Evolutionary conservation across 441 rosid genomes (phyloP).

Genomic region (Sinapis alba): DNA sequence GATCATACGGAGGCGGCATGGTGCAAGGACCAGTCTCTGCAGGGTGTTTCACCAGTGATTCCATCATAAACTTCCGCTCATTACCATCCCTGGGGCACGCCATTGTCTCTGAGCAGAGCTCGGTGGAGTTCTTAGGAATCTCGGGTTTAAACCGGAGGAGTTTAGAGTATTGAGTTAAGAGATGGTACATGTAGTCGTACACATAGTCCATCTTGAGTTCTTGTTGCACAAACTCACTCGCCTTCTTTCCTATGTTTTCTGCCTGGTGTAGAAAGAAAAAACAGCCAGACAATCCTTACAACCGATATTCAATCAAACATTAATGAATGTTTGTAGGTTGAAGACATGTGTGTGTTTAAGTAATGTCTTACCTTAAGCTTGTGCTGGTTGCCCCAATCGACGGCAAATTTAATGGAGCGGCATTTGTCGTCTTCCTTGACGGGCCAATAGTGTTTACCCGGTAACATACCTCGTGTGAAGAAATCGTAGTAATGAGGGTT

Average conservation of each 20-base stretch:
- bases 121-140: slow-evolving; percentile 50
- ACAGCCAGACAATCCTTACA: not conserved
- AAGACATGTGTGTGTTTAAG: not conserved
- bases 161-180: slow-evolving; percentile 69
- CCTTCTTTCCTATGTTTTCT: slow-evolving; percentile 64
- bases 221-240: slow-evolving; percentile 62
- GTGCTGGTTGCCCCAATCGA: slow-evolving; percentile 42
- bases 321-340: not conserved
- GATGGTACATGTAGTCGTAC: slow-evolving; percentile 91
- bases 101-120: slow-evolving; percentile 68
- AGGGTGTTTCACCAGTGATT: slow-evolving; percentile 67
- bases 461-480: slow-evolving; percentile 42
- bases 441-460: slow-evolving; percentile 42
- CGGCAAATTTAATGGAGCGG: slow-evolving; percentile 40
- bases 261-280: slow-evolving; percentile 50
- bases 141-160: slow-evolving; percentile 72
- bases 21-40: slow-evolving; percentile 55
- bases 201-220: slow-evolving; percentile 72
- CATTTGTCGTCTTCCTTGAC: slow-evolving; percentile 42
- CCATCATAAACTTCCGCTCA: slow-evolving; percentile 60
- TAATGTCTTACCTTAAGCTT: slow-evolving; percentile 33
- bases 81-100: slow-evolving; percentile 59
- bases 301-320: not conserved
- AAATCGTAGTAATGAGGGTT: slow-evolving; percentile 44
- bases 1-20: slow-evolving; percentile 75